phyloP scores from a whole-genome alignment of 2,329 filamentous ascomycete species.

The Diaporthe sp. region DNA sequence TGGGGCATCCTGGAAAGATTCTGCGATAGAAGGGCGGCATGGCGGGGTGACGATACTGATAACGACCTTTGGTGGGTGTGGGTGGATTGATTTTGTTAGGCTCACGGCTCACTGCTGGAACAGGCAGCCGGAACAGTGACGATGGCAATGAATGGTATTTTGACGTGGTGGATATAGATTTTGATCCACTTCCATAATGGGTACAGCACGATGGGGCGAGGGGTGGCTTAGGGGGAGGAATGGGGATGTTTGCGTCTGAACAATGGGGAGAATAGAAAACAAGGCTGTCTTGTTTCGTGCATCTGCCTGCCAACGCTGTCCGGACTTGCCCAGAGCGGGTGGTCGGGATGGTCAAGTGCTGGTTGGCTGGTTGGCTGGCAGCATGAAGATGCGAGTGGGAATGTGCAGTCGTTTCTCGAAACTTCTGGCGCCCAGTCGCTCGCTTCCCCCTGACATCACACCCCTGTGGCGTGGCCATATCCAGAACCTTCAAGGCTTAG shows the following conservation, averaged over 20 bases:
- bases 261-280: neutral
- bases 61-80: constrained; percentile 5
- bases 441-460: neutral
- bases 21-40: constrained; percentile 28
- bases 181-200: neutral
- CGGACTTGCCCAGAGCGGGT: constrained; percentile 1
- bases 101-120: too few species aligned
- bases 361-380: neutral
- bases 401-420: constrained; percentile 3
- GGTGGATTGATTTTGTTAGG: constrained; percentile 10
- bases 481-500: constrained; percentile 2
- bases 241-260: constrained; percentile 19
- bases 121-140: constrained; percentile 4
- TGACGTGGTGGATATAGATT: neutral
- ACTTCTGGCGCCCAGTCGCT: constrained; percentile 11
- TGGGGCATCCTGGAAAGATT: constrained; percentile 28
- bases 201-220: neutral
- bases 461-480: neutral
- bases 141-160: neutral
- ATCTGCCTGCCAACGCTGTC: neutral
- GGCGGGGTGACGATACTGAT: constrained; percentile 22
- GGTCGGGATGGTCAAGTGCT: neutral
- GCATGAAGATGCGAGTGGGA: neutral
- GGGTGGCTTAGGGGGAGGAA: neutral
- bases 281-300: constrained; percentile 15